Evolutionary conservation across 305 asterid species (phyloP).

Genomic region (Fraxinus albicans): DNA sequence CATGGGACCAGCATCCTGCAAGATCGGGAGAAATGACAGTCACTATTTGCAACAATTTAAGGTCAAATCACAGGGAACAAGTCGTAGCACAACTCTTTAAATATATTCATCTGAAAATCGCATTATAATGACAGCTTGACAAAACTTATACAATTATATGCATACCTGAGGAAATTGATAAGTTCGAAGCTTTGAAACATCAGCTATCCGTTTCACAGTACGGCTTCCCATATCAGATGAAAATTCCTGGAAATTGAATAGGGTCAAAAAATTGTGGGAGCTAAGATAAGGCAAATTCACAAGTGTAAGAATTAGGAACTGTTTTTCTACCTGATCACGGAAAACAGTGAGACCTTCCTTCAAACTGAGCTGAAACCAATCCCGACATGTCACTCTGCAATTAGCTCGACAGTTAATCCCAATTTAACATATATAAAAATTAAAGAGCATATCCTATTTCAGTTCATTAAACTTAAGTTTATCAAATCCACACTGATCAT

Average conservation of each 20-base stretch:
- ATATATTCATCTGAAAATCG: slow-evolving; percentile 24
- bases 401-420: slow-evolving; percentile 23
- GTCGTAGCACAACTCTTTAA: background rate
- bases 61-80: background rate
- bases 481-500: background rate
- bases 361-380: slow-evolving; percentile 97
- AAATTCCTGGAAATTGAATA: slow-evolving; percentile 57
- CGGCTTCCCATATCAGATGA: slow-evolving; percentile 95
- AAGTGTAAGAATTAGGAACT: background rate
- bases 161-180: slow-evolving; percentile 80
- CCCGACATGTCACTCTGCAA: slow-evolving; percentile 95
- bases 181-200: slow-evolving; percentile 69
- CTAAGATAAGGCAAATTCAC: background rate
- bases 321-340: slow-evolving; percentile 77
- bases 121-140: background rate
- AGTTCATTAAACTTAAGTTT: slow-evolving; percentile 18
- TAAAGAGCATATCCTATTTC: background rate
- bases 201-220: slow-evolving; percentile 78
- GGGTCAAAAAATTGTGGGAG: background rate
- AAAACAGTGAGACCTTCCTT: slow-evolving; percentile 96
- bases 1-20: slow-evolving; percentile 90
- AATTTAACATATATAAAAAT: background rate
- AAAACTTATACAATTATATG: slow-evolving; percentile 25
- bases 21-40: slow-evolving; percentile 20
- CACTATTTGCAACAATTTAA: slow-evolving; percentile 8